Base-by-base conservation (phyloP, 345 rosid genomes). In the Streptanthus diversifolius region DNA sequence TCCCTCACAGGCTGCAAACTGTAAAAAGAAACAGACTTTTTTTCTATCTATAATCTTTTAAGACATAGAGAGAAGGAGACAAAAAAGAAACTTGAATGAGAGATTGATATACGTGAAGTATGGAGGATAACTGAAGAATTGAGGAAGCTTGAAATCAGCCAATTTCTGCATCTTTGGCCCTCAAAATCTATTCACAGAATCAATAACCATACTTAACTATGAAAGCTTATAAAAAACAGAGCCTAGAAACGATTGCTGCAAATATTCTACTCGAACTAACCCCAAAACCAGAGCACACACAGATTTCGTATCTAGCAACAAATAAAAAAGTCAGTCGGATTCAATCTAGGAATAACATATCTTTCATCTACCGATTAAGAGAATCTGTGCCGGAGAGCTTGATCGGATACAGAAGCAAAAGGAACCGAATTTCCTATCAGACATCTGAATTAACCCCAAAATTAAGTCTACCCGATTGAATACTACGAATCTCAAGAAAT, bases 1-100 rank as follows among this genome's bases (percentile, higher is more conserved):
- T 95, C 98, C 74, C 90, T 90, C 57, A 95, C 96, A 8, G 96
- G 93, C 84, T 95, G 99, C 88, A 95, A 83, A 66, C 99, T 95
- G 73, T 39, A 37, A 18, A 30, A 35, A 62, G 44, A 54, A 8
- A 36, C 43, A 32, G 2, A 36, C 27, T 57, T 54, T 64, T 37
- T 29, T 45, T 63, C 76, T 18, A 10, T 29, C 48, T 17, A 76
- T 32, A 51, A 18, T 32, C 44, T 53, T 22, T 22, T 9, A 52
- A 51, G 36, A n/a, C 8, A 30, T 8, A 19, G 5, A n/a, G 0
- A 40, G 13, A 8, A 8, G 8, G 19, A 35, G 13, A 5, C 30
- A 48, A 2, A 29, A 57, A 11, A 2, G 2, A 8, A 39, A 33
- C 63, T 56, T 48, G 27, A 33, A 15, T 11, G 77, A 70, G 80